Conservation (phyloP, 2,329 filamentous ascomycete genomes). For the Calonectria pteridis region DNA sequence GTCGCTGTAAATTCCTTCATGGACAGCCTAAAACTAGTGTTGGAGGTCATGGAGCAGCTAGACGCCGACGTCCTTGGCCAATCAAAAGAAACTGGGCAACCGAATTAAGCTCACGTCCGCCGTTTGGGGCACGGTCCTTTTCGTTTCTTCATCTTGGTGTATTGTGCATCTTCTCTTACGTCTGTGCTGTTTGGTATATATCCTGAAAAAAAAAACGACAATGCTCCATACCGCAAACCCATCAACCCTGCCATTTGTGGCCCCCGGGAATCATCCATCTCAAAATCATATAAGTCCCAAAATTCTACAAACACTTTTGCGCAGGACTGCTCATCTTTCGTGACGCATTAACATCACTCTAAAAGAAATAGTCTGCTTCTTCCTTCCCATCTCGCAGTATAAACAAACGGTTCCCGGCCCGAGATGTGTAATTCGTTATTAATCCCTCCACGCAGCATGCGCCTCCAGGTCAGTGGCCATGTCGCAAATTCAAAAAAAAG, state of each 20-base stretch:
- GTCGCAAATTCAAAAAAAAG: constrained; percentile 9
- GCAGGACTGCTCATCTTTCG: constrained; percentile 33
- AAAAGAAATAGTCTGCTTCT: constrained; percentile 36
- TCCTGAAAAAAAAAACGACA: constrained; percentile 12
- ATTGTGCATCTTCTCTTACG: neutral
- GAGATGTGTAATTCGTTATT: constrained; percentile 20
- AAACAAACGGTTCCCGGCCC: neutral
- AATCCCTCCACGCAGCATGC: constrained; percentile 26
- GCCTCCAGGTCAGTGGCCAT: neutral
- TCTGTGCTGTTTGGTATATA: constrained; percentile 35
- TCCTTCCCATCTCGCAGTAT: constrained; percentile 22
- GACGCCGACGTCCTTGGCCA: constrained; percentile 81
- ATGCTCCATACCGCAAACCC: constrained; percentile 12
- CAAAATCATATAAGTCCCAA: constrained; percentile 8
- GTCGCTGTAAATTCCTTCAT: constrained; percentile 98
- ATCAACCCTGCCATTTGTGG: neutral
- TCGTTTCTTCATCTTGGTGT: constrained; percentile 18
- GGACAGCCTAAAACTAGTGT: constrained; percentile 85
- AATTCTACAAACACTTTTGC: constrained; percentile 27
- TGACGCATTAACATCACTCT: constrained; percentile 24
- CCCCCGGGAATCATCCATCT: neutral
- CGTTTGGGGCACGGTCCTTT: constrained; percentile 22
- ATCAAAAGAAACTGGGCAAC: constrained; percentile 32
- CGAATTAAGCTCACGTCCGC: constrained; percentile 25
- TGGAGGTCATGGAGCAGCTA: constrained; percentile 91